Evolutionary conservation across 305 asterid species (phyloP).

Genomic region (Fraxinus floribunda): DNA sequence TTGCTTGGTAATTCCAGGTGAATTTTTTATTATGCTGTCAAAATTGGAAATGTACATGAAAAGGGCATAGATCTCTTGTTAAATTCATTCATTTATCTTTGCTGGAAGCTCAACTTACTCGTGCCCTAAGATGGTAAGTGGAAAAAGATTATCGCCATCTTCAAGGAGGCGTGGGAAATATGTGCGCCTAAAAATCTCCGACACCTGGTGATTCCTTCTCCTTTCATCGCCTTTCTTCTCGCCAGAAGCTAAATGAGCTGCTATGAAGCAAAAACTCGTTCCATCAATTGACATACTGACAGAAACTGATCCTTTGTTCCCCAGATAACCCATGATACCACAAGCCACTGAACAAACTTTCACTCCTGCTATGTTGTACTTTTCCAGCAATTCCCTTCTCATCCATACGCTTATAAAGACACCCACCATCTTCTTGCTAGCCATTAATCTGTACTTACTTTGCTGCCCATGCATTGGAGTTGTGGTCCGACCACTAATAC

Average conservation of each 20-base stretch:
- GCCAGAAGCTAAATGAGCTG: conserved; percentile 92
- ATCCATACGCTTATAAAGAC: conserved; percentile 92
- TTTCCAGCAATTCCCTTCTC: conserved; percentile 56
- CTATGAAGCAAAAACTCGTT: conserved; percentile 83
- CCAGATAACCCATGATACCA: conserved; percentile 90
- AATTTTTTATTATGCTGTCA: background rate
- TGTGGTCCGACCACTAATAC: conserved; percentile 21
- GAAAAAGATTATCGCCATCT: conserved; percentile 46
- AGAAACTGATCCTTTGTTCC: conserved; percentile 86
- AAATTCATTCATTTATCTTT: background rate
- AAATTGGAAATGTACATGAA: background rate
- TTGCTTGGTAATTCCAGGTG: background rate
- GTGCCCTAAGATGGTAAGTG: conserved; percentile 80
- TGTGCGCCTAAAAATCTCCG: conserved; percentile 78
- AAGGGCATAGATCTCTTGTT: background rate
- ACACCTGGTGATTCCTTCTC: conserved; percentile 74
- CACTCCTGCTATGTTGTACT: conserved; percentile 50
- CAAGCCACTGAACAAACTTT: conserved; percentile 82
- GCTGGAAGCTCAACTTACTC: conserved; percentile 59
- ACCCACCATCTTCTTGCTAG: conserved; percentile 97
- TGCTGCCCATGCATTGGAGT: conserved; percentile 20
- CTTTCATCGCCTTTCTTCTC: conserved; percentile 95
- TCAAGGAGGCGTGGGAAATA: conserved; percentile 54
- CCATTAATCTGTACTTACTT: conserved; percentile 59
- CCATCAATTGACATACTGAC: conserved; percentile 74